Evolutionary conservation across 2,329 filamentous ascomycete species (phyloP).

Genomic region (Cephalotrichum gorgonifer): DNA sequence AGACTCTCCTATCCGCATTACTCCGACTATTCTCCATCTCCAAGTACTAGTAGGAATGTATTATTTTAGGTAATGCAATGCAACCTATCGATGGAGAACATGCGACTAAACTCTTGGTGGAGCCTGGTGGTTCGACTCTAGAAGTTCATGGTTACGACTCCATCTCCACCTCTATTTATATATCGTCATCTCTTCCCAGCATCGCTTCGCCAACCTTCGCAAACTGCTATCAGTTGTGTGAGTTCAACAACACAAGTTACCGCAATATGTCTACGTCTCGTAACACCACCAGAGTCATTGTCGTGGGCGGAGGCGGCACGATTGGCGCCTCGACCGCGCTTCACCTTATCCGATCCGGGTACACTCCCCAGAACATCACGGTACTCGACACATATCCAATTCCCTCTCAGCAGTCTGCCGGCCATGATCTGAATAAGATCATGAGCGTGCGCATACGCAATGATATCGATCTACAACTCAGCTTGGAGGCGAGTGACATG

Average conservation of each 20-base stretch:
- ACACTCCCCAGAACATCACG: constrained; percentile 30
- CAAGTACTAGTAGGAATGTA: no score
- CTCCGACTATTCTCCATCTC: no score
- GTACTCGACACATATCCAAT: constrained; percentile 34
- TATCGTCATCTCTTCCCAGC: no score
- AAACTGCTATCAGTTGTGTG: no score
- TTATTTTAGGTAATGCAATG: no score
- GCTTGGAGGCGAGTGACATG: constrained; percentile 21
- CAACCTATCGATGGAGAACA: no score
- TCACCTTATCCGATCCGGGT: constrained; percentile 30
- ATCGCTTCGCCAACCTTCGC: background rate
- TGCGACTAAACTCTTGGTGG: no score
- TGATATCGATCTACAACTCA: constrained; percentile 19
- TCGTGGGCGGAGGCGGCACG: constrained; percentile 36
- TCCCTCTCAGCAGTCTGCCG: constrained; percentile 34
- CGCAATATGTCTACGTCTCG: constrained; percentile 14
- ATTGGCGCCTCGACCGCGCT: constrained; percentile 35
- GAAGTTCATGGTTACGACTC: no score
- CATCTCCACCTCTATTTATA: background rate
- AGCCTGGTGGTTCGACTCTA: no score
- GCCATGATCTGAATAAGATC: constrained; percentile 36
- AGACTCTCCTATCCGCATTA: no score
- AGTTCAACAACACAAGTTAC: no score
- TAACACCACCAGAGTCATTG: constrained; percentile 19
- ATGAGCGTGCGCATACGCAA: constrained; percentile 25